Evolutionary conservation across 2,329 filamentous ascomycete species (phyloP), one percentile per base, ranked within the genome.

Genomic region (Fusarium anthophilum): DNA sequence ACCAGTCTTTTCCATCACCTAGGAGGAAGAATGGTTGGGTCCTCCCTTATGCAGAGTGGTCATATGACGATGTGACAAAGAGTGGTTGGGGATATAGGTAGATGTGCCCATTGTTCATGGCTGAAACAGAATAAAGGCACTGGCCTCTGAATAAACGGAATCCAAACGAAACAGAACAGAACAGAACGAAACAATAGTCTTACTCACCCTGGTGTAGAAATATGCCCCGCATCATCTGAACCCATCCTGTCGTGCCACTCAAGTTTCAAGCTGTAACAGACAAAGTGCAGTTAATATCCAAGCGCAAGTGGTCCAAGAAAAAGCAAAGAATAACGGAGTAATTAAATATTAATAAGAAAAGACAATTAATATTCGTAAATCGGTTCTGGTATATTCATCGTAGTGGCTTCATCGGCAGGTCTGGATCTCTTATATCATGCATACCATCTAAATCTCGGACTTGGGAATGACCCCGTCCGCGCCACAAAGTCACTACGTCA

Each of bases 201-300:
- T 69, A 68, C 74, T 55, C 54, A 76, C 66, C 75, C 64, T 62
- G 66, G 63, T 64, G 74, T 66, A 32, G 70, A 69, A 50, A 65
- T 62, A 63, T 61, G 70, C 55, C 74, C 72, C 72, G 66, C 62
- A 68, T 68, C 72, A 59, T 76, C 74, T 43, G 67, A 75, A n/a
- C 65, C 62, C 74, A 76, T 77, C 74, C 54, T 76, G 72, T 76
- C 72, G 59, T 77, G 74, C 74, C 72, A 76, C 69, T 67, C 66
- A 50, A 43, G 72, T 75, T 75, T 70, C 73, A 75, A 63, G 47
- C 30, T 66, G 60, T 64, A 66, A 41, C 53, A 73, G 44, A 53
- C 54, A 61, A 44, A 70, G 22, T 32, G 47, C 47, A 35, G 51
- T 39, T n/a, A 39, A 24, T n/a, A 28, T 48, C 26, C 44, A 44